These are phyloP conservation scores for Besnoitia besnoiti DNA, from an alignment of 169 alveolate species.

Conservation along the genomic window DNA sequence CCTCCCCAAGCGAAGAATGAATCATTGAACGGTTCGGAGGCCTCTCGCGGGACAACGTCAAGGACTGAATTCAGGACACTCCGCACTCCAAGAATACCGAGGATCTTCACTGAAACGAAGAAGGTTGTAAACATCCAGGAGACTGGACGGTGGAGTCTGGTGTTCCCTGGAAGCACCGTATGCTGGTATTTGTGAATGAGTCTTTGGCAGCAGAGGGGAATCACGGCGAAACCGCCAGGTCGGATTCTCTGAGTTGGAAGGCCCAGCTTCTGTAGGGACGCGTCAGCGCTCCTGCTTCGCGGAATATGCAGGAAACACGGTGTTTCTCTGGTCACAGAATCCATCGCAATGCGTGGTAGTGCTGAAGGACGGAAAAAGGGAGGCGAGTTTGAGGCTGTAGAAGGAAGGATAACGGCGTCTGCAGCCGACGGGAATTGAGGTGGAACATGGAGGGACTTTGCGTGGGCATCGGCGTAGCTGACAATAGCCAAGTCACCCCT, in stretches of 20 bases:
- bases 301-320: constrained; percentile 30
- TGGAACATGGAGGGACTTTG: background rate
- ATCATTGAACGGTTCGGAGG: background rate
- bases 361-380: constrained; percentile 38
- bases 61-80: background rate
- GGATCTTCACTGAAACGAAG: constrained; percentile 6
- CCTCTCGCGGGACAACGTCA: background rate
- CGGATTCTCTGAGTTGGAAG: background rate
- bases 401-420: background rate
- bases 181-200: background rate
- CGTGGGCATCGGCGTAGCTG: constrained; percentile 28
- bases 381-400: background rate
- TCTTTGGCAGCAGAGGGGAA: background rate
- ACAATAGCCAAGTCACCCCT: background rate
- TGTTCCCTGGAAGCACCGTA: background rate
- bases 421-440: background rate
- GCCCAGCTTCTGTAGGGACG: background rate
- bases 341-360: constrained; percentile 21
- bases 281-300: background rate
- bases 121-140: background rate
- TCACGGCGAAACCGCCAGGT: background rate
- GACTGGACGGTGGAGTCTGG: constrained; percentile 4
- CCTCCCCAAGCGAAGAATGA: background rate
- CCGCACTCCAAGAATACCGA: background rate
- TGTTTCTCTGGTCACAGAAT: constrained; percentile 15